phyloP scores from a whole-genome alignment of 2,329 filamentous ascomycete species.

The Gnomoniopsis smithogilvyi region DNA sequence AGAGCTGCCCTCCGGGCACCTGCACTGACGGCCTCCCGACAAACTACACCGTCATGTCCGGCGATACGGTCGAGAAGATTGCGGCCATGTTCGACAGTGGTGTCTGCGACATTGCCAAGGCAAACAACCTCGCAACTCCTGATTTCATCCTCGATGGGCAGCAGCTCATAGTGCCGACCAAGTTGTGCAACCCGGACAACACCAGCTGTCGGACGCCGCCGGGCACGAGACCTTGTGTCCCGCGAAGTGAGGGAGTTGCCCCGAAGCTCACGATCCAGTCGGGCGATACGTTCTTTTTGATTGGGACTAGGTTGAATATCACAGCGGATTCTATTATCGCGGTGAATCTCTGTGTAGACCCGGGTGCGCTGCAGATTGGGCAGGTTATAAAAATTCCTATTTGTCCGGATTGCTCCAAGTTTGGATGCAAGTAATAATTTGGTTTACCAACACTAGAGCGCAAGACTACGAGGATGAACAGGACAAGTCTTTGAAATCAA shows the following conservation, averaged over 20 bases:
- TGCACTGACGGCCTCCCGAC: background rate
- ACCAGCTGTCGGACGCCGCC: constrained; percentile 4
- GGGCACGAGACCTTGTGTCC: constrained; percentile 1
- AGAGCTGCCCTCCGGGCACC: background rate
- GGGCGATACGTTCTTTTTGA: constrained; percentile 5
- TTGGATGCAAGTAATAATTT: too few species aligned
- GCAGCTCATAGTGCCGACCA: constrained; percentile 1
- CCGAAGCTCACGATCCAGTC: background rate
- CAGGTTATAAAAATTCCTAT: background rate
- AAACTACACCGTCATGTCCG: constrained; percentile 1
- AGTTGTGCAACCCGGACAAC: constrained; percentile 7
- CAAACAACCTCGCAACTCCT: background rate
- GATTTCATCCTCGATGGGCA: constrained; percentile 3
- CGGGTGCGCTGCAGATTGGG: constrained; percentile 1
- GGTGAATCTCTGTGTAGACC: constrained; percentile 1
- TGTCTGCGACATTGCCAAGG: constrained; percentile 4
- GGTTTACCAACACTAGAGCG: too few species aligned
- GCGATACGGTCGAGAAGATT: constrained; percentile 4
- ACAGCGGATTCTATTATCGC: constrained; percentile 4
- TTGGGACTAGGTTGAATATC: background rate
- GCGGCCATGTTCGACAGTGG: constrained; percentile 2
- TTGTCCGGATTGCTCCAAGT: constrained; percentile 1
- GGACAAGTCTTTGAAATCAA: too few species aligned
- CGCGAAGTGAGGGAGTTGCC: background rate
- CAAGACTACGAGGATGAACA: too few species aligned